Conservation (phyloP, 2,329 filamentous ascomycete species). For the Claviceps purpurea region DNA sequence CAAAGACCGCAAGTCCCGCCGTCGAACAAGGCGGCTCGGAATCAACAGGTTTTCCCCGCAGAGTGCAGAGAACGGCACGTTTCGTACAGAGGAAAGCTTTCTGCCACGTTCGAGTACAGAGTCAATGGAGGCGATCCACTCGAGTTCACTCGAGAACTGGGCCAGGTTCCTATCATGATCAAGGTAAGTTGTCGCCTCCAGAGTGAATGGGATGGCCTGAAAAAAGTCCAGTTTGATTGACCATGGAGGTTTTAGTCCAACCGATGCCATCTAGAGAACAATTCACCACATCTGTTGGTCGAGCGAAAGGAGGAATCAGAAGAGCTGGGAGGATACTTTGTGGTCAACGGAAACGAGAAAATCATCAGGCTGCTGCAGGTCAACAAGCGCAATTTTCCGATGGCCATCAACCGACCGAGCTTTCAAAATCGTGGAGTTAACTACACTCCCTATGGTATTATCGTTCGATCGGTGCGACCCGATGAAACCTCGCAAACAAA, state of each 20-base stretch:
- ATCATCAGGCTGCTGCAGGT: slow-evolving; percentile 86
- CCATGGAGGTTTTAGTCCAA: slow-evolving; percentile 49
- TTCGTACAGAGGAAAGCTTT: slow-evolving; percentile 78
- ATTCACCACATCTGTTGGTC: slow-evolving; percentile 71
- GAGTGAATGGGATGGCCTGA: not conserved
- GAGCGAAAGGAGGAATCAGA: slow-evolving; percentile 88
- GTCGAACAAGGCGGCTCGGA: slow-evolving; percentile 71
- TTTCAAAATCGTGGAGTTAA: slow-evolving; percentile 76
- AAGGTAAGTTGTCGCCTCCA: slow-evolving; percentile 42
- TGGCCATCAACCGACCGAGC: slow-evolving; percentile 84
- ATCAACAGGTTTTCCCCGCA: slow-evolving; percentile 76
- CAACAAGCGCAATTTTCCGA: slow-evolving; percentile 82
- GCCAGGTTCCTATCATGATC: slow-evolving; percentile 85
- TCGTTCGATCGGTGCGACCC: slow-evolving; percentile 83
- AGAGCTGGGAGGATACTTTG: slow-evolving; percentile 91
- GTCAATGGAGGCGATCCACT: slow-evolving; percentile 79
- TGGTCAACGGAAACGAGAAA: slow-evolving; percentile 96
- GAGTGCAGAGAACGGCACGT: slow-evolving; percentile 91
- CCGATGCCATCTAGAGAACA: slow-evolving; percentile 76
- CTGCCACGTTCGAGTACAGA: slow-evolving; percentile 69
- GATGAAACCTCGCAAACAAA: slow-evolving; percentile 98
- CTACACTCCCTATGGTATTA: slow-evolving; percentile 83
- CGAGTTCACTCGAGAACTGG: slow-evolving; percentile 73
- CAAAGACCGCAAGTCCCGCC: slow-evolving; percentile 70
- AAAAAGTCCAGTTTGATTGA: not conserved